Conservation (phyloP, 192 early-diverging fungal genomes). For the Podila verticillata region DNA sequence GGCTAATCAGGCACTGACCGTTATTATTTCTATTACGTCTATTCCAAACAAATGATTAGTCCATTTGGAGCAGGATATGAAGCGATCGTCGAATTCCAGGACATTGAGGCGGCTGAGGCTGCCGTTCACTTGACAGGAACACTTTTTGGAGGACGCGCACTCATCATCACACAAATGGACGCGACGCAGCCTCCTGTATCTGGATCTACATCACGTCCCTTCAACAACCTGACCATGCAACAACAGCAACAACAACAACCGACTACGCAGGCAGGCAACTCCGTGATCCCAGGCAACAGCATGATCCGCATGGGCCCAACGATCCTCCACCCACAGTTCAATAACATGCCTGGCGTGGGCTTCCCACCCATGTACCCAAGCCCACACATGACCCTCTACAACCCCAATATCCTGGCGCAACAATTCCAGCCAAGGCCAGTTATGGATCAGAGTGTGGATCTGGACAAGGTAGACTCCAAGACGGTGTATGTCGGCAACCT, state of each 20-base stretch:
- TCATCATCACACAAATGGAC: slow-evolving; percentile 42
- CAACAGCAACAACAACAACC: slow-evolving; percentile 27
- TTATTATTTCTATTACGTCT: no score
- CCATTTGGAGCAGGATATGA: slow-evolving; percentile 50
- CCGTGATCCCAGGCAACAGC: slow-evolving; percentile 3
- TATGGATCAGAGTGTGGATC: slow-evolving; percentile 21
- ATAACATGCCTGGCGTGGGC: slow-evolving; percentile 26
- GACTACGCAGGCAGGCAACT: not conserved
- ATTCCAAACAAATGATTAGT: slow-evolving; percentile 4
- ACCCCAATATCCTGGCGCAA: slow-evolving; percentile 28
- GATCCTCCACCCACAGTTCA: slow-evolving; percentile 45
- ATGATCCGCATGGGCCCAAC: slow-evolving; percentile 49
- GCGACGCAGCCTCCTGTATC: slow-evolving; percentile 13
- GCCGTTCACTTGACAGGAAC: slow-evolving; percentile 46
- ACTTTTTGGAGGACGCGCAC: slow-evolving; percentile 39
- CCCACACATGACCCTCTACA: slow-evolving; percentile 45
- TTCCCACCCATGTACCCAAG: slow-evolving; percentile 43
- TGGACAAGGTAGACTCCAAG: slow-evolving; percentile 40
- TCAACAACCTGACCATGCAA: slow-evolving; percentile 31
- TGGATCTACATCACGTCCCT: slow-evolving; percentile 16
- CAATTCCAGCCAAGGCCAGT: slow-evolving; percentile 20
- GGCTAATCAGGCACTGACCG: no score
- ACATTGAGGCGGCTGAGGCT: slow-evolving; percentile 26
- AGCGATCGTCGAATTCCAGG: slow-evolving; percentile 42
- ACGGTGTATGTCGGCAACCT: slow-evolving; percentile 46